A percentile compares a stretch with the other conserved stretches of the same genome.
Conservation (phyloP, 2,329 filamentous ascomycete genomes). For the Pezicula carpinea region DNA sequence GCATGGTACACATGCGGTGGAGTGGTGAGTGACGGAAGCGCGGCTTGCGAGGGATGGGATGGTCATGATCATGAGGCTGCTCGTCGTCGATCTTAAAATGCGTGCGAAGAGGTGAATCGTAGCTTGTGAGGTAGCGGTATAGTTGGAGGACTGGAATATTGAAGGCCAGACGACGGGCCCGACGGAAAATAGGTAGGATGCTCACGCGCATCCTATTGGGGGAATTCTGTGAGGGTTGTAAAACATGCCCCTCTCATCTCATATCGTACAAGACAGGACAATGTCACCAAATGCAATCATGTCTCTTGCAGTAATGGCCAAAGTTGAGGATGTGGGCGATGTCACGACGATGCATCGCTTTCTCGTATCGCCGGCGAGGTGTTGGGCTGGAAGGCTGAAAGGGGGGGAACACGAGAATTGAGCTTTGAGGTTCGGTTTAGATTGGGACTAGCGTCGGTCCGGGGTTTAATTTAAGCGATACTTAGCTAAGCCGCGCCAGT, state of each 20-base stretch:
- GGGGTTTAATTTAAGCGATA: background rate
- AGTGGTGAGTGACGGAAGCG: background rate
- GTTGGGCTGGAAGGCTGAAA: too few relatives aligned
- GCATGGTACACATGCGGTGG: background rate
- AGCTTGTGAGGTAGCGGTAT: background rate
- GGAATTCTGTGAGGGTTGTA: background rate
- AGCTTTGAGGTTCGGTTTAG: too few relatives aligned
- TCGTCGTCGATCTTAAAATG: conserved; percentile 1
- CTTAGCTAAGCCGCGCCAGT: too few relatives aligned
- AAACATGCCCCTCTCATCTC: background rate
- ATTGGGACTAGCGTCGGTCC: too few relatives aligned
- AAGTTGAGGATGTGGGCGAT: too few relatives aligned
- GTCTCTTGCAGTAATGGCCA: too few relatives aligned
- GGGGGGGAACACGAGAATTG: too few relatives aligned
- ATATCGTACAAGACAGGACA: too few relatives aligned
- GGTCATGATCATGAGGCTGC: background rate
- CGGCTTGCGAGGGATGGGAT: background rate
- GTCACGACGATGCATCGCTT: too few relatives aligned
- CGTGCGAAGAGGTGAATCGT: background rate
- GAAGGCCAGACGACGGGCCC: conserved; percentile 1
- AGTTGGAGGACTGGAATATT: background rate
- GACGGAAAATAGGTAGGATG: background rate
- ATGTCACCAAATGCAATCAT: too few relatives aligned
- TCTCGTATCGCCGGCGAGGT: too few relatives aligned
- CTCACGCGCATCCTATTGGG: background rate